Base-by-base conservation (phyloP, 2,329 filamentous ascomycete genomes). In the Raffaelea albimanens region DNA sequence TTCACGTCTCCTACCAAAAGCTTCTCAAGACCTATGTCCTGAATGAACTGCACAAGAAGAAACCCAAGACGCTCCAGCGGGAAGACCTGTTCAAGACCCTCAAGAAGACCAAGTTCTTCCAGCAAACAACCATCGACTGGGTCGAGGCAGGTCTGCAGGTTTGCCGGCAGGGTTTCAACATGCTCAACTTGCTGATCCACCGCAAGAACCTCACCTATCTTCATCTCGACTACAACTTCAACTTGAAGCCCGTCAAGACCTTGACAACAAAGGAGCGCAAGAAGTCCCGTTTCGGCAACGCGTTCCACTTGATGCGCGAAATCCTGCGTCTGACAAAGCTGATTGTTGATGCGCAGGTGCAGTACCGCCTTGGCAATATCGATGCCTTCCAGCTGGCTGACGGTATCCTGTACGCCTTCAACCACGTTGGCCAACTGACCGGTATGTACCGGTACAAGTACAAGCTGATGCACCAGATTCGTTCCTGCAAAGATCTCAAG, bases 401-500 rank as follows among this genome's bases (percentile, higher is more conserved):
- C 65, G 93, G 93, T 65, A 98, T 98, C 49, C 73, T 97, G n/a
- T 98, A 98, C 58, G 94, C 93, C 18, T 98, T 98, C 72, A 98
- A 98, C 68, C 93, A 98, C 58, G 93, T 98, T 49, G 93, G 93
- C 52, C 94, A 98, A 66, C 73, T 98, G 52, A 98, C 93, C 16
- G 93, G 93, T 63, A 98, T 98, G 93, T 98, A 98, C 69, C 85
- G 93, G 52, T 98, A 98, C 78, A 98, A 98, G 75, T 98, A 98
- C 73, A 98, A 98, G 75, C 76, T 98, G 48, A 98, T 98, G 93
- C 93, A 98, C 64, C 93, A 98, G 67, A 98, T 98, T 58, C 87
- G 93, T 58, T 95, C 93, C 1, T 98, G 93, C 74, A 98, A 98
- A 68, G 93, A 98, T 68, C 66, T 98, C 62, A 98, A 98, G 78